Evolutionary conservation across 495 filamentous ascomycete species (phyloP).

Genomic region (Neurospora tetraspora): DNA sequence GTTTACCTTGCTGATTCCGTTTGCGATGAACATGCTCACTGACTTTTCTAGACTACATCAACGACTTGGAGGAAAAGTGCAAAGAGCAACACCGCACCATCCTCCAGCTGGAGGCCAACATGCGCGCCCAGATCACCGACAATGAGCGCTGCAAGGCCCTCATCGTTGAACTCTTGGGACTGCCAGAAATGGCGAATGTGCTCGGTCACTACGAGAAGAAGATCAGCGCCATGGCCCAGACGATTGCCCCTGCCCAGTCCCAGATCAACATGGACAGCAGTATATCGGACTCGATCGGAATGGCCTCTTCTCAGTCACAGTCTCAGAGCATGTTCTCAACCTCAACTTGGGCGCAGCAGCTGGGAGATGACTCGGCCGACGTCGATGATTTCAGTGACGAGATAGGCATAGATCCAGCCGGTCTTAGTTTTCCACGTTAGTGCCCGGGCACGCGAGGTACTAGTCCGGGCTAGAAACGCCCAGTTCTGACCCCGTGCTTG

Average conservation of each 20-base stretch:
- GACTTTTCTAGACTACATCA: not conserved
- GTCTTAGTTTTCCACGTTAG: not conserved
- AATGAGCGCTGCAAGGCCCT: not conserved
- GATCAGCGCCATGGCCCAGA: not conserved
- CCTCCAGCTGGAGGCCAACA: not conserved
- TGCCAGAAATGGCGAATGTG: not conserved
- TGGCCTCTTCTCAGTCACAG: not conserved
- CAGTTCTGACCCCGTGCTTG: too few species aligned
- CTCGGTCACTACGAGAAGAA: not conserved
- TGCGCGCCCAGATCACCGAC: not conserved
- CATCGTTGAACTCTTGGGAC: not conserved
- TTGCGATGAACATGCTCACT: not conserved
- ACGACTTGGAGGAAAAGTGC: not conserved
- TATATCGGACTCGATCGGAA: not conserved
- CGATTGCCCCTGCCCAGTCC: not conserved
- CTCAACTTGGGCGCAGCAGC: not conserved
- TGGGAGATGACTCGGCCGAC: not conserved
- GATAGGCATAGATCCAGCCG: slow-evolving; percentile 8
- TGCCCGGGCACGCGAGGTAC: not conserved
- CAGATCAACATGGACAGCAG: not conserved
- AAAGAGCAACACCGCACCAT: not conserved
- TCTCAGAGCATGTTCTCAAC: not conserved
- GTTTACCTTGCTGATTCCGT: slow-evolving; percentile 5
- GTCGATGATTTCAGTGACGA: slow-evolving; percentile 1
- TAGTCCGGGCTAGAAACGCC: not conserved